Evolutionary conservation across 225 moss, liverwort and hornwort species (phyloP).

Genomic region (Marchantia paleacea): DNA sequence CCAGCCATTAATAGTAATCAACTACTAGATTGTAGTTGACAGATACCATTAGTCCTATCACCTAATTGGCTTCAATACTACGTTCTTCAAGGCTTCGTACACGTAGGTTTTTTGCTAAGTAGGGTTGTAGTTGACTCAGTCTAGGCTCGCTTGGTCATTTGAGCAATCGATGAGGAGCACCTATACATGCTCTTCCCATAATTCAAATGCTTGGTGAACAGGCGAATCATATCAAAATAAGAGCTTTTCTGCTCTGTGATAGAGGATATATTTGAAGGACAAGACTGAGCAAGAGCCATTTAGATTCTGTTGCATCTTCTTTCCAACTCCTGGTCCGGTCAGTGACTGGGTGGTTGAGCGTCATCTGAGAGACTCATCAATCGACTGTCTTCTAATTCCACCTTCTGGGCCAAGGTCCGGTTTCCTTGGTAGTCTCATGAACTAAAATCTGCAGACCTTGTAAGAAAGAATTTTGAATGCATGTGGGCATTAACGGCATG

Average conservation of each 20-base stretch:
- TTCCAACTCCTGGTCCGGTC: no score
- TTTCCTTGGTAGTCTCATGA: no score
- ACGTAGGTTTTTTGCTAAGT: neutral
- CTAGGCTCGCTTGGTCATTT: neutral
- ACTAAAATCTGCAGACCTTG: no score
- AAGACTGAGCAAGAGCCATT: neutral
- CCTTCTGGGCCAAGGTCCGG: no score
- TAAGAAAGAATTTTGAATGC: no score
- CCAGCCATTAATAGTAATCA: constrained; percentile 9
- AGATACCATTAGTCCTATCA: neutral
- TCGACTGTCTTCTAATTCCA: neutral
- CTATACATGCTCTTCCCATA: neutral
- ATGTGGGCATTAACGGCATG: no score
- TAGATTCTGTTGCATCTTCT: neutral
- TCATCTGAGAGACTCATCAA: neutral
- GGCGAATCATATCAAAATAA: neutral
- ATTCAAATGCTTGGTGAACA: neutral
- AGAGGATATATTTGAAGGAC: neutral
- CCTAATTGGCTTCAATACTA: neutral
- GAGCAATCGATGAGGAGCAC: neutral
- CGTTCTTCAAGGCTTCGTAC: neutral
- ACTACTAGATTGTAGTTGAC: neutral
- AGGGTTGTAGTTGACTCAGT: neutral
- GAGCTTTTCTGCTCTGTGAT: neutral
- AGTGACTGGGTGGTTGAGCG: neutral